phyloP scores from a whole-genome alignment of 768 basidiomycete species.

The Boletellus emodensis region DNA sequence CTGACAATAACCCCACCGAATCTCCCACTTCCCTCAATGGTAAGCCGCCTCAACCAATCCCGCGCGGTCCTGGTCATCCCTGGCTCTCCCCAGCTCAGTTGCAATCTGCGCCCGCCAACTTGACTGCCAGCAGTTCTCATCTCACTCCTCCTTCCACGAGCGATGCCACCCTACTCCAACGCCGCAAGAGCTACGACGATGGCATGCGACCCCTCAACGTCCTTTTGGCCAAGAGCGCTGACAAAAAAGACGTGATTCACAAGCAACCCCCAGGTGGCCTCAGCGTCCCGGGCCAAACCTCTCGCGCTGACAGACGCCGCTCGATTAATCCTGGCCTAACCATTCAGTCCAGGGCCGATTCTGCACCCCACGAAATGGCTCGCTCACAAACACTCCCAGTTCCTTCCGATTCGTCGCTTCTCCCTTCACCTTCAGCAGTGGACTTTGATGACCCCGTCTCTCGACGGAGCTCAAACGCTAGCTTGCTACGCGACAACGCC shows the following conservation, averaged over 20 bases:
- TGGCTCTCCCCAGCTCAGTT: neutral
- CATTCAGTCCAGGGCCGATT: conserved; percentile 28
- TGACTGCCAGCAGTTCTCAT: conserved; percentile 7
- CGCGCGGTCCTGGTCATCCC: neutral
- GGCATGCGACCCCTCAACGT: conserved; percentile 32
- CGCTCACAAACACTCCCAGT: conserved; percentile 29
- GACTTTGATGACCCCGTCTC: conserved; percentile 16
- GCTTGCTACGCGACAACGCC: conserved; percentile 25
- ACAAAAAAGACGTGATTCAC: conserved; percentile 9
- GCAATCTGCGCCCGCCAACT: conserved; percentile 19
- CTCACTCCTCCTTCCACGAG: conserved; percentile 5
- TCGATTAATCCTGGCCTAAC: conserved; percentile 54
- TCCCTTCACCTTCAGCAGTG: conserved; percentile 22
- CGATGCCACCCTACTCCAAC: conserved; percentile 9
- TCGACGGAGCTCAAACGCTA: conserved; percentile 22
- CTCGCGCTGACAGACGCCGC: conserved; percentile 43
- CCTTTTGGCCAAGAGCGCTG: conserved; percentile 18
- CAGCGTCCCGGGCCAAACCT: conserved; percentile 27
- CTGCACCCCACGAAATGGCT: conserved; percentile 24
- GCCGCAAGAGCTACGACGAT: conserved; percentile 45
- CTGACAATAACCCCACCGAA: conserved; percentile 20
- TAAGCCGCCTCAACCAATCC: no score
- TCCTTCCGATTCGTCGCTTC: conserved; percentile 12
- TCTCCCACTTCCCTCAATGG: conserved; percentile 1
- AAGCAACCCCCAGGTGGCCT: conserved; percentile 14